A percentile compares a stretch with the other conserved stretches of the same genome.
Evolutionary conservation across 371 early-diverging fungal species (phyloP).

Genomic region (Parasitella parasitica): DNA sequence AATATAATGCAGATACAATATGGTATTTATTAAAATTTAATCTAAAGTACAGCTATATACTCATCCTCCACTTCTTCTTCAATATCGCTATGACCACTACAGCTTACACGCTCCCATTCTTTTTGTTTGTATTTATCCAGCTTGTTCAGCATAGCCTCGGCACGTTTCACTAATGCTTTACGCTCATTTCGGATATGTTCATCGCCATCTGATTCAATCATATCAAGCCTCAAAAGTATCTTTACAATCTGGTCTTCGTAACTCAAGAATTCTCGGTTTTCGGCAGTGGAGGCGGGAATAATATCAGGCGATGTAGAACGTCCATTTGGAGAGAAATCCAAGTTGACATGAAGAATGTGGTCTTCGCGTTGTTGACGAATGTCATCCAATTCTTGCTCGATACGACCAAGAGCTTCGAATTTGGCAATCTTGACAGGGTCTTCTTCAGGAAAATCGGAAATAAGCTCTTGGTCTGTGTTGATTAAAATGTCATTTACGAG

Average conservation of each 20-base stretch:
- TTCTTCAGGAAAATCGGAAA: constrained; percentile 5
- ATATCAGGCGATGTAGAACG: constrained; percentile 10
- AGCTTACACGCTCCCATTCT: constrained; percentile 42
- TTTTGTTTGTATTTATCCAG: constrained; percentile 44
- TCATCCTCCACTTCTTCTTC: constrained; percentile 2
- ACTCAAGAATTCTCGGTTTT: constrained; percentile 29
- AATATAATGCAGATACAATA: too few species aligned
- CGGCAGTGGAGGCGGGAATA: constrained; percentile 19
- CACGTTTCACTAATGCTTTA: constrained; percentile 31
- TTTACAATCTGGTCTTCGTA: constrained; percentile 38
- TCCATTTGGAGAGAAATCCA: constrained; percentile 27
- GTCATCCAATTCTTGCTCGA: constrained; percentile 28
- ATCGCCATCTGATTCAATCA: constrained; percentile 40
- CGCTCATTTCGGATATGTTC: constrained; percentile 35
- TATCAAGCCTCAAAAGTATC: constrained; percentile 37
- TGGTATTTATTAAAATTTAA: not conserved
- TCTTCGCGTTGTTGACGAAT: constrained; percentile 22
- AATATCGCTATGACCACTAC: constrained; percentile 5
- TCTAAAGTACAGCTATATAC: not conserved
- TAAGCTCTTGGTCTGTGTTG: not conserved
- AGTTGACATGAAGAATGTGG: constrained; percentile 10
- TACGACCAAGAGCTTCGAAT: constrained; percentile 15
- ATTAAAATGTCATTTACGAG: constrained; percentile 2
- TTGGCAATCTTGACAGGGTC: constrained; percentile 20
- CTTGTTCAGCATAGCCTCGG: constrained; percentile 29